phyloP scores from a whole-genome alignment of 192 early-diverging fungal genomes.

The Pecoramyces ruminantium region DNA sequence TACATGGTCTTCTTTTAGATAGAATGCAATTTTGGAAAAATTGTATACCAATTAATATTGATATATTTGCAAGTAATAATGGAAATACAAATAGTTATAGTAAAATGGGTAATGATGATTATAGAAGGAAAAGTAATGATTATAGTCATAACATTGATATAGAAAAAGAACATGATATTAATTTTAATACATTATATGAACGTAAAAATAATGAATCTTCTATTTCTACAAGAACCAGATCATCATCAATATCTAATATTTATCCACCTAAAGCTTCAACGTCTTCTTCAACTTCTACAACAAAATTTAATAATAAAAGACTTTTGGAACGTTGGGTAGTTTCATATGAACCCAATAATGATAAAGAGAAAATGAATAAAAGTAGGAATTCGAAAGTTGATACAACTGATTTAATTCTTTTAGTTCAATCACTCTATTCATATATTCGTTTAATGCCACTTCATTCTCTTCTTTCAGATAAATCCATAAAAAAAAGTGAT shows the following conservation, averaged over 20 bases:
- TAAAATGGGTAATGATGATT: too few species aligned
- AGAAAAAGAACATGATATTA: not conserved
- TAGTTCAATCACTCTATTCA: conserved; percentile 29
- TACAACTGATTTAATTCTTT: conserved; percentile 21
- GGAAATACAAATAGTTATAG: too few species aligned
- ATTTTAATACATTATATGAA: too few species aligned
- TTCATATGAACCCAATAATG: conserved; percentile 12
- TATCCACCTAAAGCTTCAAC: not conserved
- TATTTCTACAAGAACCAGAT: not conserved
- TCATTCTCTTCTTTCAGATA: conserved; percentile 11
- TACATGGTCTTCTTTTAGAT: conserved; percentile 1
- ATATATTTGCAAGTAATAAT: conserved; percentile 9
- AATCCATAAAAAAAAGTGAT: not conserved
- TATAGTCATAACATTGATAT: not conserved
- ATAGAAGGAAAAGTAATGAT: not conserved
- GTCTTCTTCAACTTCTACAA: not conserved
- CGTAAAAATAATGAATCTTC: too few species aligned
- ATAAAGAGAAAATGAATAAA: conserved; percentile 1
- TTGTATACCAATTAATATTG: conserved; percentile 19
- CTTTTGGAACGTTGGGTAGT: conserved; percentile 30
- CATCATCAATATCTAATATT: not conserved
- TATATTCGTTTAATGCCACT: conserved; percentile 26
- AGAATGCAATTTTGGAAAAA: conserved; percentile 17
- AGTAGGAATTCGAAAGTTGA: conserved; percentile 5
- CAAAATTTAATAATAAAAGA: not conserved